These are phyloP conservation scores for Epichloe sibirici DNA, from an alignment of 2,329 filamentous ascomycete species.

Conservation along the genomic window DNA sequence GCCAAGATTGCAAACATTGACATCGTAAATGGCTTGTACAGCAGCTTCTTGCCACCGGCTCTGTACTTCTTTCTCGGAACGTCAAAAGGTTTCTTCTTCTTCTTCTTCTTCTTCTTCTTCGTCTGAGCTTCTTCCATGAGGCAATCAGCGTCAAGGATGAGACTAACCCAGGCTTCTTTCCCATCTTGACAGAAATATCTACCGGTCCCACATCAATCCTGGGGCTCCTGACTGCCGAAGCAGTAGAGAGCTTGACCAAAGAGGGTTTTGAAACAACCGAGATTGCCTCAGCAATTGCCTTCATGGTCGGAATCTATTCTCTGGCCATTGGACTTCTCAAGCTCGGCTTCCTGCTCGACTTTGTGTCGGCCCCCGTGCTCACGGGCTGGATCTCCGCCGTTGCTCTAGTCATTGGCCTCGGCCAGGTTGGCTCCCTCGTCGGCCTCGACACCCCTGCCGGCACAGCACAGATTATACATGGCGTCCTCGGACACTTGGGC, in stretches of 20 bases:
- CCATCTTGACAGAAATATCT: conserved; percentile 36
- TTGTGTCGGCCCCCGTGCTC: conserved; percentile 51
- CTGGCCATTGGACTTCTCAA: conserved; percentile 48
- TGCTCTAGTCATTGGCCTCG: conserved; percentile 52
- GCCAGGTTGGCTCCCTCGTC: conserved; percentile 50
- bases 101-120: background rate
- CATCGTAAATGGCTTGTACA: conserved; percentile 47
- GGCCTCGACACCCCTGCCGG: conserved; percentile 40
- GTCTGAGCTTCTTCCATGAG: background rate
- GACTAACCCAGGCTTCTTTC: background rate
- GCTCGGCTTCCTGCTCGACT: conserved; percentile 53
- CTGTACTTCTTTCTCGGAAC: conserved; percentile 50
- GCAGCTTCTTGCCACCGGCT: conserved; percentile 44
- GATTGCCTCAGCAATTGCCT: conserved; percentile 48
- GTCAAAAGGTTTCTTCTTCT: conserved; percentile 38
- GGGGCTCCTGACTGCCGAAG: conserved; percentile 49
- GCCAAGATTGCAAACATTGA: conserved; percentile 50
- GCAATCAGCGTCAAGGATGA: background rate
- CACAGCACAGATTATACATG: conserved; percentile 44
- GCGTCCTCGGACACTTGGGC: conserved; percentile 43
- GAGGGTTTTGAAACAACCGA: conserved; percentile 40
- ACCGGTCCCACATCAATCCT: conserved; percentile 53
- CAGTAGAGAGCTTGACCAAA: conserved; percentile 37
- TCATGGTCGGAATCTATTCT: conserved; percentile 50
- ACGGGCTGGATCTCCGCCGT: conserved; percentile 55